Evolutionary conservation across 1,139 yeast species (phyloP).

Genomic region (Debaryomyces udenii): DNA sequence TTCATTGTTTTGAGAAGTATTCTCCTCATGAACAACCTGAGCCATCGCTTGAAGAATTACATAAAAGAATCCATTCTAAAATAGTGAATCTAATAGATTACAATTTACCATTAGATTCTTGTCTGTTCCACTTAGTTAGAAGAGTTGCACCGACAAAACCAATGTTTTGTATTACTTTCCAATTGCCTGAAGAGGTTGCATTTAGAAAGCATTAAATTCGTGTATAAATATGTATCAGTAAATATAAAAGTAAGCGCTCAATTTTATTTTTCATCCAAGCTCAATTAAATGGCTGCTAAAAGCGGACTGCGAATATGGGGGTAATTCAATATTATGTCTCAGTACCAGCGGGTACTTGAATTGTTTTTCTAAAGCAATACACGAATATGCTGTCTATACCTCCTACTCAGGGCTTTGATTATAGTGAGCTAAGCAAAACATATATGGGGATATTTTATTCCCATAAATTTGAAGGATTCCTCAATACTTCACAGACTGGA

Average conservation of each 20-base stretch:
- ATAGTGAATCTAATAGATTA: conserved; percentile 57
- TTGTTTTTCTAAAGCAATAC: background rate
- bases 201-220: conserved; percentile 32
- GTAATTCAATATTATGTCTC: too few species aligned
- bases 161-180: conserved; percentile 87
- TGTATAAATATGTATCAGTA: too few species aligned
- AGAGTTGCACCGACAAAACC: conserved; percentile 96
- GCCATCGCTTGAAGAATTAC: conserved; percentile 66
- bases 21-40: conserved; percentile 66
- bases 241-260: too few species aligned
- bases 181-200: conserved; percentile 79
- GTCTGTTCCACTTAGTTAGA: conserved; percentile 80
- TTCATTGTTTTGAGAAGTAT: conserved; percentile 91
- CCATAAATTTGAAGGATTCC: conserved; percentile 37
- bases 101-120: conserved; percentile 47
- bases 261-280: too few species aligned
- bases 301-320: too few species aligned
- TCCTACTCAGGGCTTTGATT: conserved; percentile 25
- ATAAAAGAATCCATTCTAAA: conserved; percentile 60
- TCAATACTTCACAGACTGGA: conserved; percentile 62
- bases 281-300: too few species aligned
- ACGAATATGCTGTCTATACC: conserved; percentile 23
- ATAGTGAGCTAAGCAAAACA: conserved; percentile 26
- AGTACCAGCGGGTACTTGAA: background rate
- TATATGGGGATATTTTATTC: conserved; percentile 34